Evolutionary conservation across 495 filamentous ascomycete genomes (phyloP).

Genomic region (Aspergillus coremiiformis): DNA sequence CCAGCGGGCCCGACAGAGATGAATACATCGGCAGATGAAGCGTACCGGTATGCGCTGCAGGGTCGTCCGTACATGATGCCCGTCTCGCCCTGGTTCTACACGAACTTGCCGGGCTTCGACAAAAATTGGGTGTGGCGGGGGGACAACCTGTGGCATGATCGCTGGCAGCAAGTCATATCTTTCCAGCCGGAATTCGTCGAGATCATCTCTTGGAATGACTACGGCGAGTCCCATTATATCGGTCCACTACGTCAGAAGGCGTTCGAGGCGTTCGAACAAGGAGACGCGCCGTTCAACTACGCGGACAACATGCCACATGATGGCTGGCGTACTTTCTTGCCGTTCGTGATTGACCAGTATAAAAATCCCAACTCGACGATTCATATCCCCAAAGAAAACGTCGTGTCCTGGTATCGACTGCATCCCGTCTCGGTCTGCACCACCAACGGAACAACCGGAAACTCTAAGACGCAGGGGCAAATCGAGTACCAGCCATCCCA

Average conservation of each 20-base stretch:
- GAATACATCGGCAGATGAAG: conserved; percentile 46
- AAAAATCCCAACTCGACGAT: conserved; percentile 38
- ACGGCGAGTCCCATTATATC: conserved; percentile 63
- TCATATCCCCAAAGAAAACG: conserved; percentile 31
- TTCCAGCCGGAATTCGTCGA: conserved; percentile 52
- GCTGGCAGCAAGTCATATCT: conserved; percentile 59
- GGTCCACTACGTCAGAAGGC: conserved; percentile 35
- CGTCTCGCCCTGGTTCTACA: conserved; percentile 66
- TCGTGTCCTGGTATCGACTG: conserved; percentile 56
- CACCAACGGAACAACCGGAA: conserved; percentile 29
- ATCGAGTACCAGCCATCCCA: conserved; percentile 10
- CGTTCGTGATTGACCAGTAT: conserved; percentile 54
- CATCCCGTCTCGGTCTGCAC: conserved; percentile 20
- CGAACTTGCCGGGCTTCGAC: conserved; percentile 53
- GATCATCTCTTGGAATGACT: conserved; percentile 58
- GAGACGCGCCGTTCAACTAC: conserved; percentile 41
- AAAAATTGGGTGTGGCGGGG: conserved; percentile 66
- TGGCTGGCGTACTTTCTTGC: conserved; percentile 44
- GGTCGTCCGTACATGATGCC: conserved; percentile 67
- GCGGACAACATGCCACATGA: conserved; percentile 43
- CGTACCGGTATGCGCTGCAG: conserved; percentile 38
- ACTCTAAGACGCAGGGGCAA: conserved; percentile 20
- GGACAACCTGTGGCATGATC: conserved; percentile 61
- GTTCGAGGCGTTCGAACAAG: conserved; percentile 34
- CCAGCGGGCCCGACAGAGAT: conserved; percentile 48